Evolutionary conservation across 2,329 filamentous ascomycete genomes (phyloP).

Genomic region (Colletotrichum musicola): DNA sequence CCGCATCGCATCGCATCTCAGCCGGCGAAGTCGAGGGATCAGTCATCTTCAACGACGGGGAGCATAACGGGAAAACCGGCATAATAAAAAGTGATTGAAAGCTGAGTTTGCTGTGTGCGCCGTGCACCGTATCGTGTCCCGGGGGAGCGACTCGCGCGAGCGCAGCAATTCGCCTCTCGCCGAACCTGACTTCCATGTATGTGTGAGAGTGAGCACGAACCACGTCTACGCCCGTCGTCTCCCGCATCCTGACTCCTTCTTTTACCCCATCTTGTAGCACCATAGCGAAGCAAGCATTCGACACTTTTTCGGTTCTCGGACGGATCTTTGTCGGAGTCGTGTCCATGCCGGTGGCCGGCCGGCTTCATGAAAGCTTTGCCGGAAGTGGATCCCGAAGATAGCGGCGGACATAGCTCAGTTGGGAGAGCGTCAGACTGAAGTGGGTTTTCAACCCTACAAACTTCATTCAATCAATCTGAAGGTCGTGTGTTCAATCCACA

Average conservation of each 20-base stretch:
- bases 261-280: neutral
- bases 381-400: neutral
- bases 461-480: slow-evolving; percentile 37
- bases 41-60: slow-evolving; percentile 10
- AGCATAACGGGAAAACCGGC: slow-evolving; percentile 19
- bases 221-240: neutral
- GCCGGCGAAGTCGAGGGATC: slow-evolving; percentile 12
- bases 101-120: neutral
- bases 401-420: slow-evolving; percentile 40
- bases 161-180: neutral
- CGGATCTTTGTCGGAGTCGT: neutral
- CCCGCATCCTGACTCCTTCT: slow-evolving; percentile 7
- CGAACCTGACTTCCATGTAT: slow-evolving; percentile 1
- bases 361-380: neutral
- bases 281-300: neutral
- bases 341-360: neutral
- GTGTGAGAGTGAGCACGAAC: slow-evolving; percentile 2
- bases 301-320: no score
- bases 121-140: slow-evolving; percentile 10
- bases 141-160: slow-evolving; percentile 17
- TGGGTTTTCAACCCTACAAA: slow-evolving; percentile 24
- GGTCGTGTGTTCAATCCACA: slow-evolving; percentile 40
- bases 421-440: slow-evolving; percentile 40
- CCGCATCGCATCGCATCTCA: slow-evolving; percentile 28
- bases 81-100: slow-evolving; percentile 24